Evolutionary conservation across 306 rosid genomes (phyloP), one percentile per base, ranked within the genome.

Genomic region (Acmispon strigosus): DNA sequence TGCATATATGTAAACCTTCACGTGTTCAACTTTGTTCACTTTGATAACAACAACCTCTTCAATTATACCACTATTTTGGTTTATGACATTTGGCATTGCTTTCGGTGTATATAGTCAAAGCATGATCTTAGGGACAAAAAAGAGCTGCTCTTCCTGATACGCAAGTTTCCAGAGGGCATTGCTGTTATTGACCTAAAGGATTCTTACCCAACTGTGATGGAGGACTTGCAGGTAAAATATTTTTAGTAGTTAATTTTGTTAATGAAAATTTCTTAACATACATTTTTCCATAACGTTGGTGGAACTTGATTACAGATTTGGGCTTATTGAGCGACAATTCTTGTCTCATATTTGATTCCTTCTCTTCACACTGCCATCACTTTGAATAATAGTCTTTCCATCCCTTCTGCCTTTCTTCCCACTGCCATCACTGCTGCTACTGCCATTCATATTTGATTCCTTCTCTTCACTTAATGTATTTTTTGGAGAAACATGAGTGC

Each of bases 151-250:
- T 68, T 64, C 83, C 78, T 95, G 71, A 60, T 91, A 56, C 86
- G 96, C 63, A 91, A 84, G 81, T 89, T 77, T 85, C 88, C 90
- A 3, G 99, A 95, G 82, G 99, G 99, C 81, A 86, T 94, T 77
- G 92, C 99, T 81, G 92, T 94, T 68, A 75, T 79, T 73, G 79
- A 79, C 62, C 63, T 79, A 45, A 79, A 79, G 77, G 83, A 79
- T 67, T 18, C 83, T 18, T 79, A 79, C 72, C 79, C 83, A 32
- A 73, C 76, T 67, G 83, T 79, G 61, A 60, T 73, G 76, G 99
- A 94, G 52, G 99, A 91, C 82, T 91, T 94, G 87, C 96, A 94
- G 92, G 97, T 91, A 5, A 10, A 66, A 55, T 20, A 27, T 45
- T 62, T 72, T 7, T 74, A 0, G 52, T 61, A 12, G 17, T 36